Base-by-base conservation (phyloP, 2,329 filamentous ascomycete genomes). In the Fusarium liriodendri region DNA sequence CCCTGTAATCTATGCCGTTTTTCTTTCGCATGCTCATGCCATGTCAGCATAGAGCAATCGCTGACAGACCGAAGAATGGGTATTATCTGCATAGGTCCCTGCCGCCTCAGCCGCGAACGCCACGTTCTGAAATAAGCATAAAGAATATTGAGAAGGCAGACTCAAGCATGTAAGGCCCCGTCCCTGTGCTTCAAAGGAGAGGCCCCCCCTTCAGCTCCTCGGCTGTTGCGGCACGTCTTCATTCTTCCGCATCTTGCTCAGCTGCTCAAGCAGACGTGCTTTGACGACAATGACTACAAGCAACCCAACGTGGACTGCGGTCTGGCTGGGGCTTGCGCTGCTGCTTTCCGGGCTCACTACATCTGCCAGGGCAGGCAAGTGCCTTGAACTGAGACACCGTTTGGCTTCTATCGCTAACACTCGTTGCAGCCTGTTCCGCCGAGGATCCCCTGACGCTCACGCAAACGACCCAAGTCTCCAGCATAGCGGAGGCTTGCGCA, bases 41-140 rank as follows among this genome's bases (percentile, higher is more conserved):
- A 55, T 33, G 13, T 7, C 13, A 22, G 22, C n/a, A n/a, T 14
- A 35, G n/a, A 35, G 52, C 9, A 55, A 20, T 20, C 13, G 7
- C 18, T 22, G 52, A 22, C n/a, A 14, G 52, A 35, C 13, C 11
- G 32, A 55, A 33, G 13, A 32, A 55, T 54, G 52, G 52, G 13
- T 35, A 55, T 55, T 55, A 55, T 55, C 11, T 22, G 11, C 4
- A 22, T 16, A 55, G 52, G 52, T 55, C 52, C 29, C 52, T 55
- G 52, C 20, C 29, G 33, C 13, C 35, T 55, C 29, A 55, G 52
- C 52, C 52, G 29, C 29, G 52, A 55, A 55, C 52, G 52, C 32
- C 32, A 55, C 52, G 29, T 55, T 55, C 52, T 55, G 52, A 55
- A 55, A 55, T 35, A 35, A 55, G 52, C 52, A 55, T 55, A 55